phyloP scores from a whole-genome alignment of 202 grass and related monocot species.

The Schoenoplectus tabernaemontani region DNA sequence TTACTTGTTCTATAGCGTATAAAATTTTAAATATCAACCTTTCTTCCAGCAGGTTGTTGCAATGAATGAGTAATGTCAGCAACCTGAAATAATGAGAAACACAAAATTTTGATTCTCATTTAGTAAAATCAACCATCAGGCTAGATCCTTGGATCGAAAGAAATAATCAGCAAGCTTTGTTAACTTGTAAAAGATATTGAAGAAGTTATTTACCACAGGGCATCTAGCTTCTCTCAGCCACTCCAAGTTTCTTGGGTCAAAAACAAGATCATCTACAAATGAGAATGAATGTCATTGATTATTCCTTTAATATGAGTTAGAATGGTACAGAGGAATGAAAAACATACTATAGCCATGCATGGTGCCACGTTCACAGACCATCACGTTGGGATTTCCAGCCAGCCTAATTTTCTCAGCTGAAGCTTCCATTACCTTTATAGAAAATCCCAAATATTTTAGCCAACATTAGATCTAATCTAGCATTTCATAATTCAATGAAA shows the following conservation, averaged over 20 bases:
- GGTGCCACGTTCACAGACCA: conserved; percentile 95
- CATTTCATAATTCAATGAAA: neutral
- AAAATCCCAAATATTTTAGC: neutral
- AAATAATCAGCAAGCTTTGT: neutral
- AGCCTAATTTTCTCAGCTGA: conserved; percentile 92
- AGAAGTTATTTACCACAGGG: conserved; percentile 67
- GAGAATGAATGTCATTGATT: conserved; percentile 13
- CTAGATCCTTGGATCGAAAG: neutral
- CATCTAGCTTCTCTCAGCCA: conserved; percentile 93
- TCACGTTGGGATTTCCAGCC: conserved; percentile 86
- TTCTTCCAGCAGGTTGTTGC: conserved; percentile 94
- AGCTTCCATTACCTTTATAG: conserved; percentile 16
- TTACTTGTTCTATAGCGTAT: neutral
- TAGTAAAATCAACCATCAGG: conserved; percentile 8
- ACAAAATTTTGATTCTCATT: neutral
- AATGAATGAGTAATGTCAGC: conserved; percentile 94
- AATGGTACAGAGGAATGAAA: conserved; percentile 18
- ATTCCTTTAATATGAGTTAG: neutral
- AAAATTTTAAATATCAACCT: conserved; percentile 34
- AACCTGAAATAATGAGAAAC: conserved; percentile 48
- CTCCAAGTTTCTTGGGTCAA: conserved; percentile 95
- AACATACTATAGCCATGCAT: conserved; percentile 94
- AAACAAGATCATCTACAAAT: conserved; percentile 80
- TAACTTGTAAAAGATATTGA: neutral
- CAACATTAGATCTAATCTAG: neutral